Conservation (phyloP, 2,329 filamentous ascomycete genomes). For the Colletotrichum shisoi region DNA sequence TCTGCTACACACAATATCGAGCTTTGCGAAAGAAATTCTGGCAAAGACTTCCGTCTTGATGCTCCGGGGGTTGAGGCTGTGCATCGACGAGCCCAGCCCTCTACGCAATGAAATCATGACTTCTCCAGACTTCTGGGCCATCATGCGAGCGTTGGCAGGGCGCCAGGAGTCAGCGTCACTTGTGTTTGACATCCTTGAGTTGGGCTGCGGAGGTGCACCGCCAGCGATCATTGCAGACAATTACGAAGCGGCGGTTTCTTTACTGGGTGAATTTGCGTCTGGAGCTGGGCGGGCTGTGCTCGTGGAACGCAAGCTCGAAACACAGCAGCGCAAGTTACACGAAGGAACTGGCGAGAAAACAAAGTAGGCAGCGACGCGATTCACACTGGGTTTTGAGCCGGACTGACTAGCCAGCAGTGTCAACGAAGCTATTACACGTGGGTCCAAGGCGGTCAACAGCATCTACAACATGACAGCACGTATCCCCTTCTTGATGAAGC, state of each 20-base stretch:
- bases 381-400: slow-evolving; percentile 44
- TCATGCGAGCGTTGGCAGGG: slow-evolving; percentile 77
- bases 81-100: slow-evolving; percentile 78
- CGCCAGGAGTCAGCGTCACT: slow-evolving; percentile 74
- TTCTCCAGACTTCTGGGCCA: slow-evolving; percentile 96
- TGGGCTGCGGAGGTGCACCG: slow-evolving; percentile 74
- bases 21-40: slow-evolving; percentile 79
- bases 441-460: slow-evolving; percentile 79
- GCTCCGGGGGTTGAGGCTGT: slow-evolving; percentile 79
- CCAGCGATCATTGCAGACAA: slow-evolving; percentile 93
- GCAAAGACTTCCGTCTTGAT: slow-evolving; percentile 78
- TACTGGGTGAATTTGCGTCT: slow-evolving; percentile 90
- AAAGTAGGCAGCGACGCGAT: slow-evolving; percentile 55
- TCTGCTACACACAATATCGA: slow-evolving; percentile 88
- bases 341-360: slow-evolving; percentile 62
- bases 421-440: slow-evolving; percentile 76
- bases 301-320: slow-evolving; percentile 73
- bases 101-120: slow-evolving; percentile 92
- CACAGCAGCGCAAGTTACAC: slow-evolving; percentile 46
- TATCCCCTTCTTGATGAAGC: slow-evolving; percentile 86
- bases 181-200: slow-evolving; percentile 88
- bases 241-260: slow-evolving; percentile 83
- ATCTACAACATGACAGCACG: slow-evolving; percentile 83
- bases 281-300: slow-evolving; percentile 76
- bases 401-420: slow-evolving; percentile 15